Percentiles rank a stretch among this genome's conserved stretches.
Evolutionary conservation across 352 stramenopile genomes (phyloP).

Genomic region (Thraustotheca clavata): DNA sequence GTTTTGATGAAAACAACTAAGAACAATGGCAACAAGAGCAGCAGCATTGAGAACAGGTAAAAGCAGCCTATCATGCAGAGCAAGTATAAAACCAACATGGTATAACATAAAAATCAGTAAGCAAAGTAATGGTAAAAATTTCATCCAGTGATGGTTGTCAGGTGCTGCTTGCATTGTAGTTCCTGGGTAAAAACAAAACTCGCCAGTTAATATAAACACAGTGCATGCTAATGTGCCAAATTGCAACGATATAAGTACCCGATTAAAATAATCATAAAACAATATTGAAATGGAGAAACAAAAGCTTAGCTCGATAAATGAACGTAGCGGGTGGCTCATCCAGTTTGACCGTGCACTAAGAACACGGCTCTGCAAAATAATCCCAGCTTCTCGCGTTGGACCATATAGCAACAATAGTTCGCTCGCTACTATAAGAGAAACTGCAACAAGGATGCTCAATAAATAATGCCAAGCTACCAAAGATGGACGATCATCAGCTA

Average conservation of each 20-base stretch:
- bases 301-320: conserved; percentile 45
- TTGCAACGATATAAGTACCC: conserved; percentile 63
- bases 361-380: conserved; percentile 63
- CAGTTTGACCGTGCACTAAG: conserved; percentile 60
- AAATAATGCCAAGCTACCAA: conserved; percentile 54
- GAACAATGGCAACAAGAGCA: not conserved
- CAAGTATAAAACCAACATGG: not conserved
- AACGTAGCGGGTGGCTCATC: conserved; percentile 46
- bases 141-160: conserved; percentile 65
- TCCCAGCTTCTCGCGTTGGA: conserved; percentile 42
- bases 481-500: conserved; percentile 35
- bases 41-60: not conserved
- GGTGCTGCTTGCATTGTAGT: not conserved
- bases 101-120: conserved; percentile 39
- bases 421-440: conserved; percentile 68
- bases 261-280: conserved; percentile 43
- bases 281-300: conserved; percentile 48
- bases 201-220: conserved; percentile 43
- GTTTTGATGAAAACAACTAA: not conserved
- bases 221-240: conserved; percentile 56
- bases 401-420: conserved; percentile 63
- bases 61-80: not conserved
- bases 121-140: conserved; percentile 42
- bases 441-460: conserved; percentile 58
- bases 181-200: conserved; percentile 33